Evolutionary conservation across 2,329 filamentous ascomycete genomes (phyloP).

Genomic region (Knoxdaviesia proteae): DNA sequence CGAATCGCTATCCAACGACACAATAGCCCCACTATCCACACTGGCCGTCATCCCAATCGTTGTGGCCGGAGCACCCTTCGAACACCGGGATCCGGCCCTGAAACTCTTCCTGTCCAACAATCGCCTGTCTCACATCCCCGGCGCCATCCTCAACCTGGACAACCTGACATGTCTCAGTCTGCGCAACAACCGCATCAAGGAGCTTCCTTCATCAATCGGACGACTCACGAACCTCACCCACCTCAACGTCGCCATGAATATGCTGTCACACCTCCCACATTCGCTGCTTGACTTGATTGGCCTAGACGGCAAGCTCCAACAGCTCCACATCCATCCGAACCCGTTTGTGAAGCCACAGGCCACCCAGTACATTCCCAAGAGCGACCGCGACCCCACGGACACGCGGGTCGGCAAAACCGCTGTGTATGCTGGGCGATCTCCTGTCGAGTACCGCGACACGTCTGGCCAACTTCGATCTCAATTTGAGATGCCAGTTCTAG

Average conservation of each 20-base stretch:
- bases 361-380: constrained; percentile 3
- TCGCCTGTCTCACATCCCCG: constrained; percentile 30
- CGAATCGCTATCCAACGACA: constrained; percentile 30
- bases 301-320: constrained; percentile 20
- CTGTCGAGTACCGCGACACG: constrained; percentile 3
- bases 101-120: constrained; percentile 43
- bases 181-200: constrained; percentile 38
- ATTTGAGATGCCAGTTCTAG: neutral
- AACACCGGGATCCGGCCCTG: constrained; percentile 34
- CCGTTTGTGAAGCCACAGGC: constrained; percentile 28
- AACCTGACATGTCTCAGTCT: constrained; percentile 44
- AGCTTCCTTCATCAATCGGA: constrained; percentile 38
- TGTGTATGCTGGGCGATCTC: constrained; percentile 3
- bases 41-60: constrained; percentile 33
- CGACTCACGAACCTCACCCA: constrained; percentile 35
- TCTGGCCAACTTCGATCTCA: constrained; percentile 1
- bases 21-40: constrained; percentile 32
- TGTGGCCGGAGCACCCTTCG: constrained; percentile 35
- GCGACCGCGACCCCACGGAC: constrained; percentile 1
- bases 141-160: constrained; percentile 38
- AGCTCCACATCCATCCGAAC: constrained; percentile 40
- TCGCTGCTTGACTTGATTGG: constrained; percentile 38
- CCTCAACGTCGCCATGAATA: constrained; percentile 47
- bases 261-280: constrained; percentile 36
- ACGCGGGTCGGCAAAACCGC: constrained; percentile 3